Base-by-base conservation (phyloP, 805 yeast species). In the Ogataea paradorogensis region DNA sequence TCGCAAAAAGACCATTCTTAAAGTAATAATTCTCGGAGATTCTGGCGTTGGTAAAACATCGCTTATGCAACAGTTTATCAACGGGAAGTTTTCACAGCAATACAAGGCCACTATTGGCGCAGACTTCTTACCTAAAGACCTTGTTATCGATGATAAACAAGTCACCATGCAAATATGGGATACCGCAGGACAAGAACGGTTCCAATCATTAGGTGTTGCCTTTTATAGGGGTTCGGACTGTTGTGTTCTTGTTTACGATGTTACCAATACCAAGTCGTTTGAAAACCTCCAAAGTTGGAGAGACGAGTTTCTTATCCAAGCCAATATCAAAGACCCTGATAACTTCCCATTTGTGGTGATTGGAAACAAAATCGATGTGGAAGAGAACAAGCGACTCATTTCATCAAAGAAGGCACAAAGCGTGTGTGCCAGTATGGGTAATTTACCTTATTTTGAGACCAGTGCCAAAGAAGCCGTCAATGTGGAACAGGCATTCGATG, bases 71-170 rank as follows among this genome's bases (percentile, higher is more conserved):
- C 96, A 91, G 63, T 91, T 88, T 65, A 96, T 93, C 50, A 89
- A 88, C 66, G 89, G 86, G 58, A 90, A 89, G 72, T 91, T 91
- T 66, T 80, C 89, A 28, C 91, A 90, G 51, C 98, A 91, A 62
- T 93, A 93, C 66, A 93, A 91, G 59, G 97, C 98, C 21, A 91
- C 99, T 11, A 91, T 91, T 51, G 99, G 99, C 8, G 98, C 98
- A 2, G 98, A 93, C 62, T 91, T 91, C 61, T 73, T 89, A 48
- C 91, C 97, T 27, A 91, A 90, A 63, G 98, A 91, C 56, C 78
- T 91, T 44, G 69, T 74, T 20, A 77, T 93, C 43, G 98, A 93
- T 61, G 93, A 84, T 62, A 84, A 83, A 54, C 76, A 76, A 48
- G 89, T 83, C 7, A 80, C 87, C 15, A 73, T 84, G 73, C 91